Base-by-base conservation (phyloP, 306 rosid species). In the Carpinus fangiana region DNA sequence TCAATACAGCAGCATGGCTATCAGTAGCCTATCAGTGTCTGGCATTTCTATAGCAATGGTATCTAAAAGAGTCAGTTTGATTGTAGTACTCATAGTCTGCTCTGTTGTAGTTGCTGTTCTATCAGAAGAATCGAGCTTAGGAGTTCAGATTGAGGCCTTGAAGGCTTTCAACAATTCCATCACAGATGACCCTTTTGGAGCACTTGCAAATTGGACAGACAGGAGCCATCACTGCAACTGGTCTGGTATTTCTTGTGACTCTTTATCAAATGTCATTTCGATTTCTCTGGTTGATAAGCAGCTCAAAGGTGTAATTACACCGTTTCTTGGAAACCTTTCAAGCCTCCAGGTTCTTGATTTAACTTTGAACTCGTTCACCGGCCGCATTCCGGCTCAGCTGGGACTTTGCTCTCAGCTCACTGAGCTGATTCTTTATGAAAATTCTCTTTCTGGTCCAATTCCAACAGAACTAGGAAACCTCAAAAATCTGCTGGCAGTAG, bases 291-390 rank as follows among this genome's bases (percentile, higher is more conserved):
- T n/a, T 41, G 77, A 77, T 23, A 76, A 70, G 83, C 86, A 83
- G 86, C 93, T 93, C 73, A 75, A 78, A 81, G 98, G 98, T 56
- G 36, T 82, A 83, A 76, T 93, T 70, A 85, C 98, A 53, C 96
- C 97, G 9, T 90, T 89, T 87, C 78, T 93, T 5, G 93, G 96
- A 41, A 91, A 93, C 84, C 54, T 93, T 76, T 90, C 98, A 17
- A 73, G 75, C 76, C 98, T 93, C 82, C 92, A 91, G 89, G 86
- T 90, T 91, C 87, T 93, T 84, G 97, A 91, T 76, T 68, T 93
- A 64, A 57, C 89, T 77, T 77, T 85, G 68, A 93, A 91, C 66
- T 88, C 88, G 26, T 91, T 91, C 74, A 73, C 88, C 26, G 97
- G 92, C 17, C 45, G 31, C 70, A 87, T 93, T 82, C 98, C 98